Evolutionary conservation across 331 rosid genomes (phyloP), one percentile per base, ranked within the genome.

Genomic region (Stylosanthes scabra): DNA sequence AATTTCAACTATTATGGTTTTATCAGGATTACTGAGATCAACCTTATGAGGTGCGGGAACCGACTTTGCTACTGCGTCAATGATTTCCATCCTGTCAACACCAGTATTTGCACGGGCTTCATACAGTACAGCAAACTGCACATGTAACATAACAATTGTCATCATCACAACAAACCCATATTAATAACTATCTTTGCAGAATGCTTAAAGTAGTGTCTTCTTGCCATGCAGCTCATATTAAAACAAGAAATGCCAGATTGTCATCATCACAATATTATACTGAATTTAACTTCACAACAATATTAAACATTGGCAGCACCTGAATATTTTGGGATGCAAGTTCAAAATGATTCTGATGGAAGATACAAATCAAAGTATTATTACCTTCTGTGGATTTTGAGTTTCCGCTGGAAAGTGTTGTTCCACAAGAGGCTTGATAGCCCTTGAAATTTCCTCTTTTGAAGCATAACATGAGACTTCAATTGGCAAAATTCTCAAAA

Each of bases 81-180:
- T 94, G 55, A 91, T 94, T 77, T 92, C 90, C 94, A 88, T 87
- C 83, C 96, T 82, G 85, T 94, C 97, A 80, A 91, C 72, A 13
- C 99, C 99, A 39, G 88, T 84, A 80, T 91, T 94, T 72, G 97
- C 91, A 59, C 97, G 97, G 70, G 99, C 97, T 80, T 88, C 97
- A 80, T 91, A 94, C 68, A 89, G 59, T 46, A 91, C 99, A 8
- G 97, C 96, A 86, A 91, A 94, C 99, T 94, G 90, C 80, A 77
- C 63, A 63, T 6, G 4, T 77, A 49, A 46, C 68, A 20, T 77
- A 49, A 46, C 68, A 20, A 41, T 25, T 41, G 55, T 41, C 49
- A 82, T 74, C 63, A 64, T 58, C 51, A 5, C 51, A 41, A 57
- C 67, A 71, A 62, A 14, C 12, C 54, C 70, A 4, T 20, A 20